Percentiles rank a stretch among this genome's conserved stretches.
phyloP scores from a whole-genome alignment of 371 early-diverging fungal species.

The Mucor circinelloides region DNA sequence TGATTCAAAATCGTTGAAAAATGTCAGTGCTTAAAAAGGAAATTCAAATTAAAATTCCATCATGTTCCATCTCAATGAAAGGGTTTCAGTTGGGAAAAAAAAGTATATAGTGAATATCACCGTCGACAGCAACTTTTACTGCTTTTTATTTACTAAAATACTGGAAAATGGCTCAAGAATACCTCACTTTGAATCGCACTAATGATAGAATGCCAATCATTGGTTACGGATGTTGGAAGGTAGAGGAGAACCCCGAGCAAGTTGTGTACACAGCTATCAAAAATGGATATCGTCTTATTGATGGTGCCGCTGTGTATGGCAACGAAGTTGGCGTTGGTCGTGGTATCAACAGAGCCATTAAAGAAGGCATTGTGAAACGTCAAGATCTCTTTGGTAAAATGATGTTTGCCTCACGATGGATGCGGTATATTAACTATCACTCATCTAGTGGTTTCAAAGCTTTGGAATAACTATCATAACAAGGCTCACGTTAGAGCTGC shows the following conservation, averaged over 20 bases:
- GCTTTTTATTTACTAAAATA: slow-evolving; percentile 27
- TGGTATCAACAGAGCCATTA: slow-evolving; percentile 55
- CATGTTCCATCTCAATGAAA: not conserved
- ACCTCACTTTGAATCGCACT: slow-evolving; percentile 37
- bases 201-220: slow-evolving; percentile 47
- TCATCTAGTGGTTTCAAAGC: slow-evolving; percentile 69
- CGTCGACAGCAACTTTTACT: not conserved
- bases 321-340: slow-evolving; percentile 75
- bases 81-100: not conserved
- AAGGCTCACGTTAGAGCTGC: slow-evolving; percentile 53
- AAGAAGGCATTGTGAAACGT: slow-evolving; percentile 63
- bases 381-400: slow-evolving; percentile 51
- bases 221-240: slow-evolving; percentile 46
- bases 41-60: not conserved
- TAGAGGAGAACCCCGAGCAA: slow-evolving; percentile 31
- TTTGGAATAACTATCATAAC: slow-evolving; percentile 66
- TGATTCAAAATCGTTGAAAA: not conserved
- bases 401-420: slow-evolving; percentile 16
- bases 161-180: slow-evolving; percentile 27
- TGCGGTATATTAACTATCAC: not conserved
- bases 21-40: not conserved
- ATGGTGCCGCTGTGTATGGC: slow-evolving; percentile 52
- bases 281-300: slow-evolving; percentile 50
- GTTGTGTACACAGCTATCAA: slow-evolving; percentile 54
- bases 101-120: not conserved